Evolutionary conservation across 768 basidiomycete species (phyloP), one percentile per base, ranked within the genome.

Genomic region (Cytidiella melzeri): DNA sequence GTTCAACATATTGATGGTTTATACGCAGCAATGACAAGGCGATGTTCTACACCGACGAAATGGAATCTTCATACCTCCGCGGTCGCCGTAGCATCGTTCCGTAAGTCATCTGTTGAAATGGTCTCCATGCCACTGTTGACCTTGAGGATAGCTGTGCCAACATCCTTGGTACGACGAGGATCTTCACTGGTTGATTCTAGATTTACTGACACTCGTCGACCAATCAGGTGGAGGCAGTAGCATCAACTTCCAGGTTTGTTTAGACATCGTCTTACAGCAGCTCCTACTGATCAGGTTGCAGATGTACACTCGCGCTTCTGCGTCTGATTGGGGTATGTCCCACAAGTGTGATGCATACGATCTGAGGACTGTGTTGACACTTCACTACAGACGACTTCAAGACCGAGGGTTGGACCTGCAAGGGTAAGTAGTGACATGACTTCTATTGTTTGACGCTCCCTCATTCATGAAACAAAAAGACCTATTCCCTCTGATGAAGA

Each of bases 251-350:
- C 83, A 80, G 69, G 73, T 73, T 55, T 41, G 60, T 56, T 41
- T 19, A 18, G 7, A 18, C 7, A 18, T 0, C 42, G 13, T 41
- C 10, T 7, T 11, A 18, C 24, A 12, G 0, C 58, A 78, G 30
- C 15, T 7, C 9, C 15, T 15, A 34, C 30, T 34, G 30, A 34
- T 34, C 7, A 34, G 30, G 30, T 34, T 15, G 30, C 15, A 34
- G 76, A 83, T 84, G 83, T 84, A 84, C 67, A 84, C 81, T 23
- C 73, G 80, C 58, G 82, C 81, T 27, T 84, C 82, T 38, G 81
- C 77, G 7, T 83, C 82, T 23, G 83, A 83, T 57, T 83, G 82
- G 81, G 79, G 82, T 82, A 52, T 39, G 73, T 55, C 4, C 25
- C 5, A 30, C 10, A 23, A 40, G 11, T 4, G 51, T 34, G n/a